A percentile compares a stretch with the other conserved stretches of the same genome.
Evolutionary conservation across 805 yeast genomes (phyloP).

Genomic region (Yarrowia sp.): DNA sequence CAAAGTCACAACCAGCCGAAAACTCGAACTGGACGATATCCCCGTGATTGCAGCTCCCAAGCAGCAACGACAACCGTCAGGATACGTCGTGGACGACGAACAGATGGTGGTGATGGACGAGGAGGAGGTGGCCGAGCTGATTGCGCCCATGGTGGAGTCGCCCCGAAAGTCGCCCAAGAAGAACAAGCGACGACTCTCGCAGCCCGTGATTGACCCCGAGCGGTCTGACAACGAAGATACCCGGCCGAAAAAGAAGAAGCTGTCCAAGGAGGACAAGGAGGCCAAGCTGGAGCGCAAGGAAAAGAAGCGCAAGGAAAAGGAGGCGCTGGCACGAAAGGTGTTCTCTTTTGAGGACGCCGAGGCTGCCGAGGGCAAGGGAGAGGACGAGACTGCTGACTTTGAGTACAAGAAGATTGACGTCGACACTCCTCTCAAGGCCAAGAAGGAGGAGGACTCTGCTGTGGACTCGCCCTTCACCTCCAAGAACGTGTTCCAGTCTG

Average conservation of each 20-base stretch:
- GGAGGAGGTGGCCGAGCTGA: slow-evolving; percentile 1
- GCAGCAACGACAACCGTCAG: background rate
- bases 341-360: background rate
- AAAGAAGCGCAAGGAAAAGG: slow-evolving; percentile 18
- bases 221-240: background rate
- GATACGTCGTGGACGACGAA: background rate
- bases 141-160: slow-evolving; percentile 2
- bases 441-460: slow-evolving; percentile 1
- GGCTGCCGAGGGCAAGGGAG: background rate
- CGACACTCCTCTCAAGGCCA: slow-evolving; percentile 24
- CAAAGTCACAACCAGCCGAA: background rate
- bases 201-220: slow-evolving; percentile 13
- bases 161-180: slow-evolving; percentile 15
- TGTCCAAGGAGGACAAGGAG: slow-evolving; percentile 8
- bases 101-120: background rate
- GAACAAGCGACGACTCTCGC: slow-evolving; percentile 13
- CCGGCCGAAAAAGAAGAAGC: slow-evolving; percentile 21
- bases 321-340: background rate
- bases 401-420: background rate
- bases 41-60: slow-evolving; percentile 7
- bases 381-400: slow-evolving; percentile 1
- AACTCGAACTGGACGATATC: background rate
- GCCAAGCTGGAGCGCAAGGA: slow-evolving; percentile 17
- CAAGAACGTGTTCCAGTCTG: slow-evolving; percentile 29
- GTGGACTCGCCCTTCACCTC: slow-evolving; percentile 26